Base-by-base conservation (phyloP, 805 yeast species). In the Barnettozyma botsteinii region DNA sequence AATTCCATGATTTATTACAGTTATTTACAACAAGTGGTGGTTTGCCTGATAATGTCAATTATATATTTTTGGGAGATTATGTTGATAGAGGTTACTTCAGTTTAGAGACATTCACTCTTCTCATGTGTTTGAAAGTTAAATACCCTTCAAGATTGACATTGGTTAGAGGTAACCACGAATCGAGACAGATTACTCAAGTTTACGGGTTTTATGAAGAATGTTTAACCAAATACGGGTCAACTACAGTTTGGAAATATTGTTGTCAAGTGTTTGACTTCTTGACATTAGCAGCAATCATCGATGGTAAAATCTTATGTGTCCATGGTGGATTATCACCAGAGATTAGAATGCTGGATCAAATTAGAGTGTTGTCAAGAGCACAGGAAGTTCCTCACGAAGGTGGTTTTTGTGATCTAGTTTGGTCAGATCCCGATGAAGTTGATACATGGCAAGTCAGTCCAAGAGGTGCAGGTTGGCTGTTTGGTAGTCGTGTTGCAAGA, bases 311-410 rank as follows among this genome's bases (percentile, higher is more conserved):
- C 34, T 69, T 91, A 43, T 91, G 98, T 69, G 96, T 93, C 33
- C 98, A 91, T 61, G 98, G 98, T 43, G 98, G 98, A 6, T 71
- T 91, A 41, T 85, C 96, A 12, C 98, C 98, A 3, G 98, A 93
- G 62, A 89, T 91, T 48, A 77, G 98, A 60, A 89, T 93, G 95
- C 72, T 91, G 50, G 98, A 91, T 62, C 98, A 91, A 64, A 88
- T 91, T 50, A 72, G 98, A 54, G 98, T 91, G 15, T 69, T 91
- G 42, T 83, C 93, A 38, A 74, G 98, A 56, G 98, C 98, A 4
- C 98, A 91, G 64, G 98, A 91, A 64, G 96, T 91, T 35, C 98
- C 98, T 3, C 98, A 93, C 61, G 98, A 91, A 66, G 98, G 98
- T 52, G 98, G 97, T 3, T 91, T 91, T 62, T 93, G 97, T 59